Conservation (phyloP, 768 basidiomycete species). For the Ephemerocybe angulata region DNA sequence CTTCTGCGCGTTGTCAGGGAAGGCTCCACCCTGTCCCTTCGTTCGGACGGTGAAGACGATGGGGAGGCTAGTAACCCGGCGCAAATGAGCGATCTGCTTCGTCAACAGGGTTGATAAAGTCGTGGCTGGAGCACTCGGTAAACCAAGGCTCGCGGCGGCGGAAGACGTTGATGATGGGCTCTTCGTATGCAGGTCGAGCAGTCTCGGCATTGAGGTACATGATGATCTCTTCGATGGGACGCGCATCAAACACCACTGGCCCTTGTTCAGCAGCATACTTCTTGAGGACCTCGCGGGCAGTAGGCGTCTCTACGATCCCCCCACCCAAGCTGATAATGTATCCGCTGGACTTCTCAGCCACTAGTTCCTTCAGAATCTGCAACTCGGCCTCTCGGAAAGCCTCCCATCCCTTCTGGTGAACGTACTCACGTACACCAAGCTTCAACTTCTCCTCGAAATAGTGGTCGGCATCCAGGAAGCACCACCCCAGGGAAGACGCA, state of each 20-base stretch:
- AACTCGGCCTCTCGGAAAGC: constrained; percentile 84
- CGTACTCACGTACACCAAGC: constrained; percentile 68
- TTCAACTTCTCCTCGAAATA: constrained; percentile 66
- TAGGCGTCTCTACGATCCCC: constrained; percentile 85
- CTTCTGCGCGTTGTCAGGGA: constrained; percentile 73
- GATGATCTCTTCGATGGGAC: constrained; percentile 79
- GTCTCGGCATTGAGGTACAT: constrained; percentile 74
- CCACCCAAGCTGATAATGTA: constrained; percentile 91
- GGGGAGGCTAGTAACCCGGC: constrained; percentile 74
- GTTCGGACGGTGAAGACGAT: constrained; percentile 92
- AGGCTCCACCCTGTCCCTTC: constrained; percentile 83
- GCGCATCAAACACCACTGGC: constrained; percentile 79
- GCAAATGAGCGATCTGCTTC: constrained; percentile 73
- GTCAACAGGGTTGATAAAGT: constrained; percentile 75
- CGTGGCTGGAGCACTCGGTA: constrained; percentile 72
- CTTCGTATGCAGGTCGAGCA: constrained; percentile 83
- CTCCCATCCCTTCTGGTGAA: constrained; percentile 80
- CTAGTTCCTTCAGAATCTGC: constrained; percentile 62
- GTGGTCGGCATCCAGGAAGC: constrained; percentile 77
- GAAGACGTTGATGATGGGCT: constrained; percentile 82
- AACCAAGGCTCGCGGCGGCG: constrained; percentile 84
- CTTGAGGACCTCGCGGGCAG: constrained; percentile 68
- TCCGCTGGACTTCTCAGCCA: constrained; percentile 50
- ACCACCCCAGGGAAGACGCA: constrained; percentile 66
- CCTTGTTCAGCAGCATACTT: constrained; percentile 57